A percentile compares a stretch with the other conserved stretches of the same genome.
phyloP scores from a whole-genome alignment of 768 basidiomycete species.

The Pulveroboletus sp. region DNA sequence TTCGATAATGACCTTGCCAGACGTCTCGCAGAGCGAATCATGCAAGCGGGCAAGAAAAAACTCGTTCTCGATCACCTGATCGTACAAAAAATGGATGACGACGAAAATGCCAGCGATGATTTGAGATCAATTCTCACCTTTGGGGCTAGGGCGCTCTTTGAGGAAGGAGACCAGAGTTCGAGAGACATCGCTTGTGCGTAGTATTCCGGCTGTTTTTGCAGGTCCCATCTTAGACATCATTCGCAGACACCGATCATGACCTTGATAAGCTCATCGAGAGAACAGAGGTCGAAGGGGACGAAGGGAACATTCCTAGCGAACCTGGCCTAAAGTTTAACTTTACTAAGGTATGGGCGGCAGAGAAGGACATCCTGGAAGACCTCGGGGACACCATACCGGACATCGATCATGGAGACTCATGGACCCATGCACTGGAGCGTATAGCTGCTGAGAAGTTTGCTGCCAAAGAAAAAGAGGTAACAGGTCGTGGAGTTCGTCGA shows the following conservation, averaged over 20 bases:
- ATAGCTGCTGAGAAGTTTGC: constrained; percentile 40
- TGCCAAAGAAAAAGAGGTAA: constrained; percentile 45
- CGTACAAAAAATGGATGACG: constrained; percentile 92
- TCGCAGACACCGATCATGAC: constrained; percentile 69
- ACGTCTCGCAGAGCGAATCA: constrained; percentile 69
- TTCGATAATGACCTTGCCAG: background rate
- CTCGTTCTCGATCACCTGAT: constrained; percentile 91
- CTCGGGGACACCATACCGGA: constrained; percentile 47
- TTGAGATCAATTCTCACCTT: constrained; percentile 87
- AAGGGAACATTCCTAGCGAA: constrained; percentile 45
- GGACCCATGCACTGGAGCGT: constrained; percentile 63
- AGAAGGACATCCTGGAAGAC: constrained; percentile 67
- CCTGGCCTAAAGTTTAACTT: constrained; percentile 70
- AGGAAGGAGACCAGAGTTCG: constrained; percentile 48
- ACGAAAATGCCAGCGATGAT: constrained; percentile 68
- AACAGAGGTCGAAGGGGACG: constrained; percentile 68
- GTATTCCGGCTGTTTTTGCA: background rate
- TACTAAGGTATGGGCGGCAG: constrained; percentile 88
- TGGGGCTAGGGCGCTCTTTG: constrained; percentile 83
- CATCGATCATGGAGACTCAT: constrained; percentile 65
- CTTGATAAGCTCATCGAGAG: constrained; percentile 84
- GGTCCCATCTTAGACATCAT: background rate
- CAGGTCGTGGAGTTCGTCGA: constrained; percentile 73
- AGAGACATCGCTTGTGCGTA: constrained; percentile 68
- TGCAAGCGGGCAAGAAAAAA: constrained; percentile 93